A percentile compares a stretch with the other conserved stretches of the same genome.
These are phyloP conservation scores for Cadophora malorum DNA, from an alignment of 2,329 filamentous ascomycete genomes.

Conservation along the genomic window DNA sequence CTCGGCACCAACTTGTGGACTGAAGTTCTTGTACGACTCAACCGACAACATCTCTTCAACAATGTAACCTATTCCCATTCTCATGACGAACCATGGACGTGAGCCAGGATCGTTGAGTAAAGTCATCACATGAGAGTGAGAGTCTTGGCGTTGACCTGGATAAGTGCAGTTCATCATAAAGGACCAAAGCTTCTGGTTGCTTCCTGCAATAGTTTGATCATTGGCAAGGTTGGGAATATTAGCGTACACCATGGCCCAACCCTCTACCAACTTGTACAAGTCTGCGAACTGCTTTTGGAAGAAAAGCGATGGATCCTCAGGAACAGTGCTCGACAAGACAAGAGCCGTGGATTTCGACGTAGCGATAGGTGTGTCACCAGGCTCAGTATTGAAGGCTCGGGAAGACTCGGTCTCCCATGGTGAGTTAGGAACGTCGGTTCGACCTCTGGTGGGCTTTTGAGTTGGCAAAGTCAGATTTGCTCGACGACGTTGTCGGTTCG, in stretches of 20 bases:
- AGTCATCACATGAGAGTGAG: slow-evolving; percentile 44
- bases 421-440: neutral
- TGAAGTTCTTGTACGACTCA: slow-evolving; percentile 47
- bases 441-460: neutral
- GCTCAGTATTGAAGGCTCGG: slow-evolving; percentile 21
- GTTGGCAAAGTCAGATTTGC: slow-evolving; percentile 12
- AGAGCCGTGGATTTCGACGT: slow-evolving; percentile 26
- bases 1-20: slow-evolving; percentile 35
- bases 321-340: slow-evolving; percentile 16
- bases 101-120: slow-evolving; percentile 45
- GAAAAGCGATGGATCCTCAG: slow-evolving; percentile 23
- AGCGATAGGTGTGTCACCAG: slow-evolving; percentile 11
- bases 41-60: slow-evolving; percentile 46
- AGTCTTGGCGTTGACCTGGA: slow-evolving; percentile 41
- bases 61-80: slow-evolving; percentile 49
- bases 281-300: slow-evolving; percentile 31
- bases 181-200: slow-evolving; percentile 45
- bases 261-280: slow-evolving; percentile 38
- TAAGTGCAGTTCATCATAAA: slow-evolving; percentile 48
- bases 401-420: neutral
- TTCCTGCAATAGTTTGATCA: slow-evolving; percentile 36
- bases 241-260: slow-evolving; percentile 43
- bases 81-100: slow-evolving; percentile 48
- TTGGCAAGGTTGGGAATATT: slow-evolving; percentile 33
- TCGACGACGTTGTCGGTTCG: neutral